A percentile compares a stretch with the other conserved stretches of the same genome.
Conservation (phyloP, 306 rosid species). For the Cicer yamashitae region DNA sequence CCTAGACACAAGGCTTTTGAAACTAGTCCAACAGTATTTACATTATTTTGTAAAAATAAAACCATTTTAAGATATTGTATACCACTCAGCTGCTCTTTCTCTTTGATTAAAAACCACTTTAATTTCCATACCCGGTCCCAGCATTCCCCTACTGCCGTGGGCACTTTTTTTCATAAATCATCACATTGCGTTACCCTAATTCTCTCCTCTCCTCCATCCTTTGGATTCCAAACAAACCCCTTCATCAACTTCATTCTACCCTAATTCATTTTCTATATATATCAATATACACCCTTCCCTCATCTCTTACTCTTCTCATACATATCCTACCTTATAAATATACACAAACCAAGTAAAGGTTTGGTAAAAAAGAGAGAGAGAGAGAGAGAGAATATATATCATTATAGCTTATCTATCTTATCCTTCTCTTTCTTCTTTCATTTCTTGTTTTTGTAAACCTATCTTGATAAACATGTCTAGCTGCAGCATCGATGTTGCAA, state of each 20-base stretch:
- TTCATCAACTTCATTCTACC: constrained; percentile 33
- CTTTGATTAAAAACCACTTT: constrained; percentile 45
- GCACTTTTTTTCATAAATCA: constrained; percentile 49
- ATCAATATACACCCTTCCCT: constrained; percentile 40
- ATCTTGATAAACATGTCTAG: constrained; percentile 66
- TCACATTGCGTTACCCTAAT: constrained; percentile 38
- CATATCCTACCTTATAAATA: constrained; percentile 39
- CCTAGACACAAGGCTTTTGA: too few species aligned
- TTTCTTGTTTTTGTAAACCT: background rate
- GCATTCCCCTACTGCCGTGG: constrained; percentile 60
- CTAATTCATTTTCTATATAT: constrained; percentile 50
- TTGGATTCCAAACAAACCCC: constrained; percentile 59
- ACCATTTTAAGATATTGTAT: too few species aligned
- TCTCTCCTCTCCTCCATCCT: constrained; percentile 38
- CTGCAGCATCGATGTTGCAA: constrained; percentile 74
- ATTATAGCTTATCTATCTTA: constrained; percentile 31
- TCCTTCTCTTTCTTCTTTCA: background rate
- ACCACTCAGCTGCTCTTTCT: constrained; percentile 30
- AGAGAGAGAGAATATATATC: constrained; percentile 41
- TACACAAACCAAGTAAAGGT: constrained; percentile 34
- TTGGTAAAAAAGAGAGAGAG: constrained; percentile 41
- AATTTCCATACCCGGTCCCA: constrained; percentile 62
- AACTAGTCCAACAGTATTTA: too few species aligned
- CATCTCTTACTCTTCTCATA: constrained; percentile 57
- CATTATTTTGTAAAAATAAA: too few species aligned